phyloP scores from a whole-genome alignment of 495 filamentous ascomycete genomes.

The Bombardia bombarda region DNA sequence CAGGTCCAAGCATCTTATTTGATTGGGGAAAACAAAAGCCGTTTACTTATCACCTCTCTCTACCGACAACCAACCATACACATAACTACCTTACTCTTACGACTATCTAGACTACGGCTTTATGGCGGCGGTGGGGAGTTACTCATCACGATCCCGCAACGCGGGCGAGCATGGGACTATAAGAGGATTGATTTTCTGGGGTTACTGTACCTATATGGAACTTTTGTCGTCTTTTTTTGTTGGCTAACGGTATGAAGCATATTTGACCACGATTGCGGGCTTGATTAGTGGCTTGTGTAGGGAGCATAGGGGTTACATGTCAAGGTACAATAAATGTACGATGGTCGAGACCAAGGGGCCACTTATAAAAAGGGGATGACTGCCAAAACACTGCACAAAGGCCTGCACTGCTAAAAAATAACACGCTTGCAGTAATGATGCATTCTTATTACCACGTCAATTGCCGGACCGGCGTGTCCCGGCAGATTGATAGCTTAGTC shows the following conservation, averaged over 20 bases:
- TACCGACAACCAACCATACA: neutral
- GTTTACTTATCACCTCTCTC: no score
- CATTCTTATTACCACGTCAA: neutral
- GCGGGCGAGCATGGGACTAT: constrained; percentile 21
- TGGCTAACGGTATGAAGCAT: no score
- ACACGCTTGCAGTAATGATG: neutral
- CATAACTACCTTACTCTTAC: neutral
- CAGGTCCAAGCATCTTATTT: constrained; percentile 89
- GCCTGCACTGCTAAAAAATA: no score
- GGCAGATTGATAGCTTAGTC: neutral
- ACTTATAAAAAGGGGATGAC: no score
- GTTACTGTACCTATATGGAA: constrained; percentile 8
- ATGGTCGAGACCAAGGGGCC: no score
- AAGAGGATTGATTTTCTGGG: constrained; percentile 9
- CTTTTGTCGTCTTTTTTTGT: neutral
- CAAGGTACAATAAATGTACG: no score
- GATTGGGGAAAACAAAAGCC: constrained; percentile 18
- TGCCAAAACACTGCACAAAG: no score
- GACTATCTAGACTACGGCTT: constrained; percentile 8
- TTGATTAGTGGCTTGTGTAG: no score
- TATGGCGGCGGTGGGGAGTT: constrained; percentile 10
- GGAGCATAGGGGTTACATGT: no score
- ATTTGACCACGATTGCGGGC: no score
- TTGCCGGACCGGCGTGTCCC: neutral
- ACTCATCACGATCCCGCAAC: constrained; percentile 12